Evolutionary conservation across 352 stramenopile species (phyloP), one percentile per base, ranked within the genome.

Genomic region (Phytophthora citricola): DNA sequence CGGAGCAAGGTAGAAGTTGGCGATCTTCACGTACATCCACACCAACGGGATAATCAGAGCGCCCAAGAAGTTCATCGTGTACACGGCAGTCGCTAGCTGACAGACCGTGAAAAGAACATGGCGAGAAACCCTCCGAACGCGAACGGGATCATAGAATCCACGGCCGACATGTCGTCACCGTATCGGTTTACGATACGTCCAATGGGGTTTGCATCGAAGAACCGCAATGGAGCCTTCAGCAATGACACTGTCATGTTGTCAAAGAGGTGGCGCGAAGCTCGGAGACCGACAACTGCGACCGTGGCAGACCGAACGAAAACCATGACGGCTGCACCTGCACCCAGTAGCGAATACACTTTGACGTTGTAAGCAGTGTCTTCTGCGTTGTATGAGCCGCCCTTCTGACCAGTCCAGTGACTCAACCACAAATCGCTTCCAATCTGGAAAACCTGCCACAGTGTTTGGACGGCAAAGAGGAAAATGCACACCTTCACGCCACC

Each of bases 151-250:
- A 92, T 78, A 17, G 94, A 75, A 75, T 98, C 91, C 8, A 97
- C 71, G 22, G 88, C 85, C 26, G 91, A 79, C 74, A 97, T 95
- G 63, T 98, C 92, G 6, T 84, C 85, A 36, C 79, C 69, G 29
- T 98, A 98, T 14, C 94, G 82, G 55, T 94, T 97, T 11, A 98
- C 40, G 36, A 98, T 93, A 56, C 91, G 78, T 4, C 92, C 91
- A n/a, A 94, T 76, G 1, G 91, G 94, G 52, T 95, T 97, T 4
- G 79, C 84, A 62, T 98, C 91, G 71, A 98, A 98, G 67, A 98
- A 98, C 3, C 83, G 66, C 38, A 98, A 79, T 3, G 92, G 91
- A n/a, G 93, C 91, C 38, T 78, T 67, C 27, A 98, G 62, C 15
- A 98, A 79, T 8, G 79, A 82, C n/a, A 78, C 47, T 12, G 91